Evolutionary conservation across 257 asterid species (phyloP).

Genomic region (Cinchona pubescens): DNA sequence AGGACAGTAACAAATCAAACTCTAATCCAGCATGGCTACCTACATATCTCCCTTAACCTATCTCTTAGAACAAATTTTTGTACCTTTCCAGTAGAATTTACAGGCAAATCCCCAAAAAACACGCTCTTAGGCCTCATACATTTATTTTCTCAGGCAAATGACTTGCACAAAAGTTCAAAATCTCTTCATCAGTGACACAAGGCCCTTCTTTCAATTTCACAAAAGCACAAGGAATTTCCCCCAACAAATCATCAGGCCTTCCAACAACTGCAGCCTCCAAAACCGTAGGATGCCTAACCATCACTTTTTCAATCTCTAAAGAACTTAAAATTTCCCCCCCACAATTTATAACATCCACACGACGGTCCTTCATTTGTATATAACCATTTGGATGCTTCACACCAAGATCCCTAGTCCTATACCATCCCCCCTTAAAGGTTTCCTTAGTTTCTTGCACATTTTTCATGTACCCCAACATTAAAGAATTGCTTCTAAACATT

Average conservation of each 20-base stretch:
- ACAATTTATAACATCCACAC: slow-evolving; percentile 42
- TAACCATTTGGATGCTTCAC: slow-evolving; percentile 50
- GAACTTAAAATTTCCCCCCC: slow-evolving; percentile 57
- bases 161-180: slow-evolving; percentile 44
- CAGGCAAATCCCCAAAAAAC: slow-evolving; percentile 60
- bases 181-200: slow-evolving; percentile 32
- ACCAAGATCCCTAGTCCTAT: slow-evolving; percentile 62
- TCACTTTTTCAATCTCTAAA: slow-evolving; percentile 51
- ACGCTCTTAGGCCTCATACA: slow-evolving; percentile 56
- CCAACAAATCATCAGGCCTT: slow-evolving; percentile 51
- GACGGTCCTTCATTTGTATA: slow-evolving; percentile 56
- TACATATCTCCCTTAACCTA: slow-evolving; percentile 36
- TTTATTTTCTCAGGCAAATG: slow-evolving; percentile 43
- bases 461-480: slow-evolving; percentile 64
- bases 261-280: slow-evolving; percentile 72
- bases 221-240: slow-evolving; percentile 74
- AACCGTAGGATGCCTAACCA: slow-evolving; percentile 49
- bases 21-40: background rate
- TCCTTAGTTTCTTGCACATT: slow-evolving; percentile 40
- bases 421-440: slow-evolving; percentile 72
- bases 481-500: slow-evolving; percentile 60
- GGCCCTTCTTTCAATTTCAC: slow-evolving; percentile 56
- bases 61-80: slow-evolving; percentile 62
- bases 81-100: slow-evolving; percentile 61
- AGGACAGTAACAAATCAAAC: too few species aligned